Conservation (phyloP, 768 basidiomycete genomes). For the Pisolithus marmoratus region DNA sequence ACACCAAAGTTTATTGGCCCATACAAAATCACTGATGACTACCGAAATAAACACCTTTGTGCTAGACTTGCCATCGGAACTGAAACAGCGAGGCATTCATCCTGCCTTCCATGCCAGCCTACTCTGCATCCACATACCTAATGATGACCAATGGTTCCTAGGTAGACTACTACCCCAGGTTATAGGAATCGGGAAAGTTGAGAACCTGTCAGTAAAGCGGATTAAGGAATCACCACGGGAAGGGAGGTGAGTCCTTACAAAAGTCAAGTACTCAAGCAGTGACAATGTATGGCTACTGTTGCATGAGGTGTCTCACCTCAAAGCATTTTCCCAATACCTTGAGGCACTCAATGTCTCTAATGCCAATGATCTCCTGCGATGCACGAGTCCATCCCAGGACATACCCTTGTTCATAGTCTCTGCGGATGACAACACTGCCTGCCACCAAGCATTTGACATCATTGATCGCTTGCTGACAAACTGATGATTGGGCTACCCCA, state of each 20-base stretch:
- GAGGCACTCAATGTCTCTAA: slow-evolving; percentile 8
- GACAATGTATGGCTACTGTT: slow-evolving; percentile 32
- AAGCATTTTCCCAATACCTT: slow-evolving; percentile 16
- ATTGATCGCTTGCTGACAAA: background rate
- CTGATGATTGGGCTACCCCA: background rate
- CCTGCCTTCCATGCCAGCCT: slow-evolving; percentile 29
- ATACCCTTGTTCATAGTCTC: background rate
- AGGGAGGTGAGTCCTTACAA: slow-evolving; percentile 20
- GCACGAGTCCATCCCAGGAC: background rate
- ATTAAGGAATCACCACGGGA: slow-evolving; percentile 23
- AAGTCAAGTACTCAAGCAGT: slow-evolving; percentile 28
- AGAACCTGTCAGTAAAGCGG: slow-evolving; percentile 24
- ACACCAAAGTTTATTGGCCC: slow-evolving; percentile 34
- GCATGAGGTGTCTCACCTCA: slow-evolving; percentile 12
- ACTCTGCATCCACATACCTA: slow-evolving; percentile 27
- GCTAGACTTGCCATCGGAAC: slow-evolving; percentile 23
- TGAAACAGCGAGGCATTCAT: slow-evolving; percentile 24
- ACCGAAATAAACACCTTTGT: slow-evolving; percentile 16
- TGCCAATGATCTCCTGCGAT: background rate
- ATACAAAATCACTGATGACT: slow-evolving; percentile 16
- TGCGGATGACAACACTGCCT: background rate
- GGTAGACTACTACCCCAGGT: slow-evolving; percentile 21
- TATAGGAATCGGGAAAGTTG: slow-evolving; percentile 12
- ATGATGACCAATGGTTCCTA: slow-evolving; percentile 30
- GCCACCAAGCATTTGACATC: background rate